These are phyloP conservation scores for Teratosphaeriaceae sp. DNA, from an alignment of 2,329 filamentous ascomycete genomes.

Conservation along the genomic window DNA sequence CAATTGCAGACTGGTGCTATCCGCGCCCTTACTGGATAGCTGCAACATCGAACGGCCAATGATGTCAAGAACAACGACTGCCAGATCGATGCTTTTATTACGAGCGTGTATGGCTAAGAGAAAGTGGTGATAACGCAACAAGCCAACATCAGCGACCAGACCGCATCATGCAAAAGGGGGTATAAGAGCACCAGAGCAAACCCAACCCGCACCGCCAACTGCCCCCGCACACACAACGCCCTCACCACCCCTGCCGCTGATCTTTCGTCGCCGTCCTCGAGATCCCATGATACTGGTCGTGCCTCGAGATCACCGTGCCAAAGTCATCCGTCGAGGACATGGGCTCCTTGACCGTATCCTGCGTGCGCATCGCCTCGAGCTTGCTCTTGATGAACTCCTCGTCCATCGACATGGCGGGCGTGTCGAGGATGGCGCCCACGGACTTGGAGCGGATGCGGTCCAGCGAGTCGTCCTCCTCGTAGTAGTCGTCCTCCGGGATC, in stretches of 20 bases:
- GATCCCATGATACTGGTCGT: conserved; percentile 36
- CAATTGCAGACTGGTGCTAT: too few species aligned
- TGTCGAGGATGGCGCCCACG: conserved; percentile 12
- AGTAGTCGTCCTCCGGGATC: conserved; percentile 6
- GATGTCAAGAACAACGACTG: too few species aligned
- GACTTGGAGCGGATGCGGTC: conserved; percentile 16
- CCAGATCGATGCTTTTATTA: too few species aligned
- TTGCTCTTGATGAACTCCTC: conserved; percentile 11
- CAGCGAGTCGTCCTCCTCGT: conserved; percentile 17
- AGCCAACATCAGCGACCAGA: too few species aligned
- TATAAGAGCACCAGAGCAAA: neutral
- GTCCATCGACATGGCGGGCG: conserved; percentile 7
- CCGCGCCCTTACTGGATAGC: too few species aligned
- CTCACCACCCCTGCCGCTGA: conserved; percentile 22
- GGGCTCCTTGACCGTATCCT: conserved; percentile 20
- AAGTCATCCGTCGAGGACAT: conserved; percentile 27
- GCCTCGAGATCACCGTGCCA: conserved; percentile 33
- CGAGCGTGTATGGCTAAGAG: too few species aligned
- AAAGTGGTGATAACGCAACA: too few species aligned
- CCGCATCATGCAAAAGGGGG: neutral
- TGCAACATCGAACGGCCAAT: too few species aligned
- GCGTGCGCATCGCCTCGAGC: conserved; percentile 24
- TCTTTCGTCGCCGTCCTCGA: conserved; percentile 32
- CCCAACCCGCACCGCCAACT: neutral
- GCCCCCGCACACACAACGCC: too few species aligned